phyloP scores from a whole-genome alignment of 1,284 basidiomycete species.

The Stygiomarasmius scandens region DNA sequence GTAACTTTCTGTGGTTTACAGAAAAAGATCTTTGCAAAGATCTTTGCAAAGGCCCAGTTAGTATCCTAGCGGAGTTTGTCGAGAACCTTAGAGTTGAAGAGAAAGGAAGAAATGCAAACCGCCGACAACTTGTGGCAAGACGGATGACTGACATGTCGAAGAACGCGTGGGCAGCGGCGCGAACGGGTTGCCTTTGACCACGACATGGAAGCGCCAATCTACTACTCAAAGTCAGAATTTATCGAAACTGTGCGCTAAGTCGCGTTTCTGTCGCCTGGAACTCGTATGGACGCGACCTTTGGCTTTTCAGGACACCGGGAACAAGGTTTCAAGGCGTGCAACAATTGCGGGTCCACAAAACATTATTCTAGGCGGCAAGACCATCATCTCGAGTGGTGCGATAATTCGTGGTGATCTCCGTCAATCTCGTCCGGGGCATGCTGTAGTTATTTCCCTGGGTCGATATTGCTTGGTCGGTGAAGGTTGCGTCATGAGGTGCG shows the following conservation, averaged over 20 bases:
- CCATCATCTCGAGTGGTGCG: conserved; percentile 87
- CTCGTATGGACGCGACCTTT: conserved; percentile 32
- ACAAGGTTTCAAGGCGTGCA: conserved; percentile 92
- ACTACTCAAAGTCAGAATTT: conserved; percentile 76
- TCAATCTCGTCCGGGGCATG: conserved; percentile 82
- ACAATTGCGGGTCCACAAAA: conserved; percentile 95
- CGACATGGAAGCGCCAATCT: conserved; percentile 64
- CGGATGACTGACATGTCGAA: background rate
- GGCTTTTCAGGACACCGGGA: conserved; percentile 69
- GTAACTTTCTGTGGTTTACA: background rate
- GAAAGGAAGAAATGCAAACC: background rate
- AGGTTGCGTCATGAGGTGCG: conserved; percentile 83
- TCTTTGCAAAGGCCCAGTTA: background rate
- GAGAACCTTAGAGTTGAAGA: background rate
- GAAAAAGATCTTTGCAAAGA: background rate
- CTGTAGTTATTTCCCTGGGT: conserved; percentile 91
- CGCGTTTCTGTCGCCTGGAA: conserved; percentile 4
- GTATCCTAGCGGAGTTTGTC: background rate
- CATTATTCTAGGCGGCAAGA: conserved; percentile 97
- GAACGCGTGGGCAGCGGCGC: background rate
- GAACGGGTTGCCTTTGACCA: background rate
- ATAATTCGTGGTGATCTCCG: conserved; percentile 90
- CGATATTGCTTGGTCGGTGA: conserved; percentile 93
- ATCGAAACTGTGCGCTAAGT: conserved; percentile 70
- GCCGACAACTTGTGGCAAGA: background rate